Evolutionary conservation across 139 green algal species (phyloP).

Genomic region (Zygnema cylindricum): DNA sequence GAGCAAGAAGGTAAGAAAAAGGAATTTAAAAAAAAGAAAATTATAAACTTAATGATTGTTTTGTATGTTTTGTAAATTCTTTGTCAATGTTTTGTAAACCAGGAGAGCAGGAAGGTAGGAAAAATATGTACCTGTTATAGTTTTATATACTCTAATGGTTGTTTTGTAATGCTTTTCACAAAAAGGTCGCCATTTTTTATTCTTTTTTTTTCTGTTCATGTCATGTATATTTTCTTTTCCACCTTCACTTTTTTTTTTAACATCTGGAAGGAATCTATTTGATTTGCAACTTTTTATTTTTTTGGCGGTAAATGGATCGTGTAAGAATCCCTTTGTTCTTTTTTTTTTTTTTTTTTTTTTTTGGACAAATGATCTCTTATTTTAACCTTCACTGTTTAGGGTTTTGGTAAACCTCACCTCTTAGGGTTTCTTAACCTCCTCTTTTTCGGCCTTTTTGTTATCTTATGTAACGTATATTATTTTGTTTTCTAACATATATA

Average conservation of each 20-base stretch:
- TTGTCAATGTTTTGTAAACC: neutral
- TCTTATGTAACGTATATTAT: no score
- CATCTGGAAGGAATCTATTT: no score
- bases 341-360: no score
- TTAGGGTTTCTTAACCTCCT: no score
- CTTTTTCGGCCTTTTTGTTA: no score
- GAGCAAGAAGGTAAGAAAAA: constrained; percentile 13
- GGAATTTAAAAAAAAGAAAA: no score
- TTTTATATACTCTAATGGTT: neutral
- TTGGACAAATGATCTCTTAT: no score
- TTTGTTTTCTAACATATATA: no score
- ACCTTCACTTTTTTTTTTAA: no score
- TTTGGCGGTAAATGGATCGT: neutral
- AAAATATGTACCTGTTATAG: neutral
- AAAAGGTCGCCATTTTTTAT: neutral
- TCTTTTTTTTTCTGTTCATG: neutral
- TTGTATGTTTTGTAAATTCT: neutral
- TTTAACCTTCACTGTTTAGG: no score
- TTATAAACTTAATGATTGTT: no score
- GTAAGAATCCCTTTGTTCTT: neutral
- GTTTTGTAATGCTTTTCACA: neutral
- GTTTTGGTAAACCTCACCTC: no score
- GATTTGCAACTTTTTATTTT: neutral
- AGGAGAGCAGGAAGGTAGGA: neutral
- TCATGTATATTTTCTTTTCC: neutral